Conservation (phyloP, 2,329 filamentous ascomycete genomes). For the Sclerotiophoma versabilis region DNA sequence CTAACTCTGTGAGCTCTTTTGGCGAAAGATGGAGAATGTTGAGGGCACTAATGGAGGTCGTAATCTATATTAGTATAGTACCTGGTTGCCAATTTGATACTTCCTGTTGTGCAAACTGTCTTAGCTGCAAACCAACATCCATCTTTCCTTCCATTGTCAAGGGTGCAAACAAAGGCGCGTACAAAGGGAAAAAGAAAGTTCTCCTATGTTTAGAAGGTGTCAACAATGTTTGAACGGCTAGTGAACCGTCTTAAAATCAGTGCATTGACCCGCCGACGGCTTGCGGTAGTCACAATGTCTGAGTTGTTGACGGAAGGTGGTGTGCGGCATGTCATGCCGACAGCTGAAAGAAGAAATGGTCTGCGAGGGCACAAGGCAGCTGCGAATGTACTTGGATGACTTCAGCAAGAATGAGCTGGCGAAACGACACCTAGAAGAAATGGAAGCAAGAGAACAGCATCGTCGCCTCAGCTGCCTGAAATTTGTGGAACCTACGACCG, state of each 20-base stretch:
- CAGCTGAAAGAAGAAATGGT: background rate
- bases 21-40: background rate
- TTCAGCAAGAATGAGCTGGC: background rate
- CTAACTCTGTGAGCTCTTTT: background rate
- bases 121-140: background rate
- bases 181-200: background rate
- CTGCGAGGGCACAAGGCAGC: background rate
- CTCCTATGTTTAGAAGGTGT: too few species aligned
- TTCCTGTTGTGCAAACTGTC: background rate
- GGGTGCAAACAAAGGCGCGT: background rate
- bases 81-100: background rate
- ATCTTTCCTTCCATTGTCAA: background rate
- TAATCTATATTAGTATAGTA: background rate
- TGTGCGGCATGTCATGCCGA: background rate
- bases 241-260: too few species aligned
- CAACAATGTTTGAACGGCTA: background rate
- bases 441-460: background rate
- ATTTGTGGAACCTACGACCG: background rate
- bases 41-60: background rate
- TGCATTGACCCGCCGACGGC: too few species aligned
- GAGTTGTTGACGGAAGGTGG: too few species aligned
- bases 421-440: background rate
- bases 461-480: background rate
- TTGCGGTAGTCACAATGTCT: too few species aligned
- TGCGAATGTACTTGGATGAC: background rate